Evolutionary conservation across 306 rosid genomes (phyloP), one percentile per base, ranked within the genome.

Genomic region (Purshia tridentata): DNA sequence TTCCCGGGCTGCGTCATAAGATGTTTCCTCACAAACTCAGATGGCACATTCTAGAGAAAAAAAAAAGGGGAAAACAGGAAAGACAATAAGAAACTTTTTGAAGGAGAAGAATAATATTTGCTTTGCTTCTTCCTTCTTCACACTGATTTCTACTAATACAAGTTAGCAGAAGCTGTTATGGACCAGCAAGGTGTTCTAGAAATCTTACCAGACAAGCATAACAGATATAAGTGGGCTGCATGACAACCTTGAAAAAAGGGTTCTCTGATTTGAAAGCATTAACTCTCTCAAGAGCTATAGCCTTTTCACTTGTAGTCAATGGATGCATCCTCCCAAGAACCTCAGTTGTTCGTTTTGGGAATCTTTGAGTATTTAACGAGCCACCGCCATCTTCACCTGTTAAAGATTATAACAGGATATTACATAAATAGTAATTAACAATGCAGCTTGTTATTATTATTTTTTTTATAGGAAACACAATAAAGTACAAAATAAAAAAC

Each of bases 201-300:
- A 54, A 4, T 7, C 48, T 49, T 48, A 78, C 77, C 77, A 78
- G 0, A 0, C 8, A 0, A 45, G 1, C 0, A 9, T 0, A 6
- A 3, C 42, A 35, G n/a, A 72, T 5, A 19, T 60, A 72, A 4
- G 74, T 57, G 9, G 75, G 45, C 2, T 46, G 63, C 58, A 72
- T 41, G 9, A 4, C 59, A 2, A 78, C n/a, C 49, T 22, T 41
- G 61, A 72, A 78, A 9, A 40, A 29, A 15, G 78, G 65, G 1
- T 49, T 66, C 1, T 6, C 5, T 1, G 65, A 49, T 56, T 40
- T 15, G 19, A 78, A 78, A 15, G 35, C 61, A 9, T 9, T 9
- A 19, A 69, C 68, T 16, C 8, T 23, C 3, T 15, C 10, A 35
- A 73, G 70, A 61, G 61, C 61, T 73, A 61, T n/a, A 8, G 3